Percentiles rank a stretch among this genome's conserved stretches.
These are phyloP conservation scores for Tetrapyrgos nigripes DNA, from an alignment of 1,284 basidiomycete species.

Conservation along the genomic window DNA sequence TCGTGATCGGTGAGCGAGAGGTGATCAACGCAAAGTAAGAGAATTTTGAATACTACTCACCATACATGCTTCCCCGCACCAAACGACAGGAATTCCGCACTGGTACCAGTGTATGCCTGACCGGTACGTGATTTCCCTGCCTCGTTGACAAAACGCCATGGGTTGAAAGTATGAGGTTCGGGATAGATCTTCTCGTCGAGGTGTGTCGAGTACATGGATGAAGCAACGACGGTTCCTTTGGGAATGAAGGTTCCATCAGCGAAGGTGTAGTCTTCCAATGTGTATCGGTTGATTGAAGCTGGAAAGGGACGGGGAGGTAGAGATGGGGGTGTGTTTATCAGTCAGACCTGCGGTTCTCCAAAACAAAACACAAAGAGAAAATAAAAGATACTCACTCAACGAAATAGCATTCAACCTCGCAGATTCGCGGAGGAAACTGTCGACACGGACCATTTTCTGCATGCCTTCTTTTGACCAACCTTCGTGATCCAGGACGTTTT, in stretches of 20 bases:
- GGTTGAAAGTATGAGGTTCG: background rate
- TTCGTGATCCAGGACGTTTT: conserved; percentile 34
- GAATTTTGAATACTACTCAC: background rate
- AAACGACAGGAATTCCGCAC: background rate
- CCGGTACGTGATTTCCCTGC: background rate
- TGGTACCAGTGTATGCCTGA: background rate
- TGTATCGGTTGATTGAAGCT: conserved; percentile 11
- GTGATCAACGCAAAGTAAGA: no score
- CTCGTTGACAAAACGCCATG: background rate
- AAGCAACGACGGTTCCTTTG: conserved; percentile 24
- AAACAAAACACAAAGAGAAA: background rate
- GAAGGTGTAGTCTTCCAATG: conserved; percentile 28
- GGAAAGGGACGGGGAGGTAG: background rate
- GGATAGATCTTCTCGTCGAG: conserved; percentile 15
- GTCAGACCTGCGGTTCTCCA: no score
- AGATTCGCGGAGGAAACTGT: conserved; percentile 20
- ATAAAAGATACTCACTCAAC: background rate
- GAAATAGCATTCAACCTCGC: conserved; percentile 2
- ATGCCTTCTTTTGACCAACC: conserved; percentile 47
- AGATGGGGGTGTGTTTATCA: no score
- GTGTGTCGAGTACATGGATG: conserved; percentile 25
- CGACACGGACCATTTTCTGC: conserved; percentile 15
- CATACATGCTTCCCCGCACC: background rate
- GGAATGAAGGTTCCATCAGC: conserved; percentile 33
- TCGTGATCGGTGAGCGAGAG: background rate